These are phyloP conservation scores for Zancudomyces culisetae DNA, from an alignment of 371 early-diverging fungal species.

Conservation along the genomic window DNA sequence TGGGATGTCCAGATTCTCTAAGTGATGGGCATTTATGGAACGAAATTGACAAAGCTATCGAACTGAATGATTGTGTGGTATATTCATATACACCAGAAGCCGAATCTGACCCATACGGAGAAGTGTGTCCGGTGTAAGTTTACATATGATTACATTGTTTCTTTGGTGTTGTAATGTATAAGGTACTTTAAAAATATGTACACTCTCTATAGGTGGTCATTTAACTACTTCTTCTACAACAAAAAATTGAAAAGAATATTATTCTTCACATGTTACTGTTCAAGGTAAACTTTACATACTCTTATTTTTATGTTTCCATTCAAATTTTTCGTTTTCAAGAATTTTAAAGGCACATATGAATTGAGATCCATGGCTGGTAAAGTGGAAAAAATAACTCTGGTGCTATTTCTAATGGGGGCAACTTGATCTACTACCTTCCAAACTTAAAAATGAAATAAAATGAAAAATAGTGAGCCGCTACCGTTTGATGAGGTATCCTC, in stretches of 20 bases:
- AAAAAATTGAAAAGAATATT: constrained; percentile 70
- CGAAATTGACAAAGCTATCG: constrained; percentile 56
- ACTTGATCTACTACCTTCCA: no score
- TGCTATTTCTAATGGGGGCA: no score
- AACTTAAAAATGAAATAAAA: no score
- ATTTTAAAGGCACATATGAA: no score
- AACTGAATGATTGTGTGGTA: constrained; percentile 62
- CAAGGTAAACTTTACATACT: constrained; percentile 56
- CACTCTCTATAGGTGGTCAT: constrained; percentile 49
- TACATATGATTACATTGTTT: no score
- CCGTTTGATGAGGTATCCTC: no score
- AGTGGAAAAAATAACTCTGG: no score
- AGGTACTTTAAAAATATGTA: neutral
- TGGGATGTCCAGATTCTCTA: constrained; percentile 36
- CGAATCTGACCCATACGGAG: constrained; percentile 74
- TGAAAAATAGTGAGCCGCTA: no score
- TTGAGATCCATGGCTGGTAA: no score
- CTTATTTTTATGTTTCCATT: no score
- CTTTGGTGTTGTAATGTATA: neutral
- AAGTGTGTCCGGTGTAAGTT: constrained; percentile 37
- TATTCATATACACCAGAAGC: constrained; percentile 66
- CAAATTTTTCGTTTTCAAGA: no score
- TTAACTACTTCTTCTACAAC: constrained; percentile 89
- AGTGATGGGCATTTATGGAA: constrained; percentile 46
- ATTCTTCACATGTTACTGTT: constrained; percentile 67